Conservation (phyloP, 768 basidiomycete genomes). For the Grammothele lineata region DNA sequence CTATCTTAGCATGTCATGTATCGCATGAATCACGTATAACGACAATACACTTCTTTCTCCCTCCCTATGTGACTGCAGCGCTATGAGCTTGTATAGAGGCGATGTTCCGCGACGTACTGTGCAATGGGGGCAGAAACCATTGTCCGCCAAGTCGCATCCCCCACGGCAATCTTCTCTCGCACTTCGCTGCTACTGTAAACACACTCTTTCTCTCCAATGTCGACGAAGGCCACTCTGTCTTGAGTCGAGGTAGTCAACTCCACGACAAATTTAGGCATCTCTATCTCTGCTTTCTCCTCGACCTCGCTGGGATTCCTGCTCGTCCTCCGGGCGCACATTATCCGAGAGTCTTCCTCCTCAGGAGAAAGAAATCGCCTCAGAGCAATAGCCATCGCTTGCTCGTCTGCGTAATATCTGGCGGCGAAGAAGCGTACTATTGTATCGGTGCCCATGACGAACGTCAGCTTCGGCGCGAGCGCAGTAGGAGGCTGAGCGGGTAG, state of each 20-base stretch:
- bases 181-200: slow-evolving; percentile 70
- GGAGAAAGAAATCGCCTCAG: slow-evolving; percentile 57
- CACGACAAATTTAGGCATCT: slow-evolving; percentile 31
- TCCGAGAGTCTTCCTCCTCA: slow-evolving; percentile 49
- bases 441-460: slow-evolving; percentile 79
- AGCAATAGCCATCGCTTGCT: slow-evolving; percentile 48
- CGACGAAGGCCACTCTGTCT: slow-evolving; percentile 53
- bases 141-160: slow-evolving; percentile 37
- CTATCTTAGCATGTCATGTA: background rate
- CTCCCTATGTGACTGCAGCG: background rate
- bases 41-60: slow-evolving; percentile 6
- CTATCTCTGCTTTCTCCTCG: slow-evolving; percentile 28
- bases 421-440: slow-evolving; percentile 80
- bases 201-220: slow-evolving; percentile 53
- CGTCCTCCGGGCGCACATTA: slow-evolving; percentile 64
- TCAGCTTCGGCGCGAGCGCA: slow-evolving; percentile 35
- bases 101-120: slow-evolving; percentile 45
- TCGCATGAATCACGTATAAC: slow-evolving; percentile 2
- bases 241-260: slow-evolving; percentile 41
- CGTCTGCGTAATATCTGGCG: slow-evolving; percentile 64
- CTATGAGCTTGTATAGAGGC: slow-evolving; percentile 35
- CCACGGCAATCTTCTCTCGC: slow-evolving; percentile 38
- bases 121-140: slow-evolving; percentile 45
- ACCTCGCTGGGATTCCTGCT: slow-evolving; percentile 15
- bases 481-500: background rate